Evolutionary conservation across 768 basidiomycete genomes (phyloP).

Genomic region (Leucogyrophana mollusca): DNA sequence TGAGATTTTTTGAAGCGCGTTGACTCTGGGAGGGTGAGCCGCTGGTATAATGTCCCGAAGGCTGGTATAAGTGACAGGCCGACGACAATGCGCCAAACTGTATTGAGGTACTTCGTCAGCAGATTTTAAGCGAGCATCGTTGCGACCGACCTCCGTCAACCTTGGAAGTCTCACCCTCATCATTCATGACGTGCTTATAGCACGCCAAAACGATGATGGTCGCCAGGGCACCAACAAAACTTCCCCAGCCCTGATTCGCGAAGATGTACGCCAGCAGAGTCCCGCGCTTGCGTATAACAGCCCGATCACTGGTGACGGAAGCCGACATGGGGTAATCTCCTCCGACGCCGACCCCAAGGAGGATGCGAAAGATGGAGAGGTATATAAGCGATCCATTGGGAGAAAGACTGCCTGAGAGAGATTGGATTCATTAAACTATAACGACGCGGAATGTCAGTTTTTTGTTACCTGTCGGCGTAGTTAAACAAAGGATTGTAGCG

Average conservation of each 20-base stretch:
- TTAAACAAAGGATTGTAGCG: constrained; percentile 69
- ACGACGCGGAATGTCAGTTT: no score
- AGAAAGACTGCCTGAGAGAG: constrained; percentile 41
- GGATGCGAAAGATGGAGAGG: constrained; percentile 62
- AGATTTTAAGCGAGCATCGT: background rate
- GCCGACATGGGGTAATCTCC: constrained; percentile 83
- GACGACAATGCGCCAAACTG: constrained; percentile 72
- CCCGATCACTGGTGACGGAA: constrained; percentile 63
- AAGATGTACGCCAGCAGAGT: constrained; percentile 78
- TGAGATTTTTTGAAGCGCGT: constrained; percentile 50
- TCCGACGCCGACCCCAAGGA: constrained; percentile 77
- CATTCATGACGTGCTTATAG: constrained; percentile 65
- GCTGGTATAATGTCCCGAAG: constrained; percentile 72
- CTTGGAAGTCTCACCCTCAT: constrained; percentile 53
- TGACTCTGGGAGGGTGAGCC: constrained; percentile 71
- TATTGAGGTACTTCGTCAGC: no score
- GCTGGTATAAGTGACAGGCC: constrained; percentile 78
- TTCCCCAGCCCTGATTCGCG: constrained; percentile 78
- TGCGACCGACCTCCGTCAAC: constrained; percentile 61
- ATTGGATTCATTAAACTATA: no score
- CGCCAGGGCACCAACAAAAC: constrained; percentile 57
- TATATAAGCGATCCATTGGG: constrained; percentile 58
- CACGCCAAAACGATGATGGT: constrained; percentile 63
- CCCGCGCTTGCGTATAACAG: constrained; percentile 64
- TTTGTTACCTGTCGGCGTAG: constrained; percentile 56